Evolutionary conservation across 1,284 basidiomycete genomes (phyloP).

Genomic region (Cryptococcus hybrid): DNA sequence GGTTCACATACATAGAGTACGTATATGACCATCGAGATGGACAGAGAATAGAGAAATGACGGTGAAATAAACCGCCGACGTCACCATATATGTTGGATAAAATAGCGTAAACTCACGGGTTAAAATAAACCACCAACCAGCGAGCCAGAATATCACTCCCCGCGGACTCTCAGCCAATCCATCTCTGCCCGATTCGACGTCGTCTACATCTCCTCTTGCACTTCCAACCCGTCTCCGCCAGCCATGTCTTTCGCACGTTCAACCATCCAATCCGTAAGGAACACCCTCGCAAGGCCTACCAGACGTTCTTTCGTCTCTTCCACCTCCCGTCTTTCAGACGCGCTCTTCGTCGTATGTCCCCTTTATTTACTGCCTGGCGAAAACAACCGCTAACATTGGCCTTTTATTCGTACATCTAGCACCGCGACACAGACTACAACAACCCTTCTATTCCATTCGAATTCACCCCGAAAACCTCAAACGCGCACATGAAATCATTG

Average conservation of each 20-base stretch:
- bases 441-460: conserved; percentile 84
- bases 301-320: conserved; percentile 55
- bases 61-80: no score
- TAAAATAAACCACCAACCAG: conserved; percentile 9
- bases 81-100: conserved; percentile 8
- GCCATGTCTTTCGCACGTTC: conserved; percentile 39
- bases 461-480: conserved; percentile 80
- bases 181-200: background rate
- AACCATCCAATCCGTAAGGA: conserved; percentile 27
- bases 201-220: background rate
- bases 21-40: no score
- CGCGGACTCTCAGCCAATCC: background rate
- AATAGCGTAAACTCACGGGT: conserved; percentile 5
- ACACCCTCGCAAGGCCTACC: conserved; percentile 15
- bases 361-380: background rate
- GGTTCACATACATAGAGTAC: no score
- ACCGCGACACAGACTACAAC: conserved; percentile 91
- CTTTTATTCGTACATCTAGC: conserved; percentile 55
- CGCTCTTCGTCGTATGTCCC: conserved; percentile 58
- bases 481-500: conserved; percentile 83
- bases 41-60: no score
- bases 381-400: background rate
- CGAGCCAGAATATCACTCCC: conserved; percentile 5
- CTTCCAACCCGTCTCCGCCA: background rate
- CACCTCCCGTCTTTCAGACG: conserved; percentile 56